Evolutionary conservation across 805 yeast genomes (phyloP).

Genomic region (Kluyveromyces wickerhamii): DNA sequence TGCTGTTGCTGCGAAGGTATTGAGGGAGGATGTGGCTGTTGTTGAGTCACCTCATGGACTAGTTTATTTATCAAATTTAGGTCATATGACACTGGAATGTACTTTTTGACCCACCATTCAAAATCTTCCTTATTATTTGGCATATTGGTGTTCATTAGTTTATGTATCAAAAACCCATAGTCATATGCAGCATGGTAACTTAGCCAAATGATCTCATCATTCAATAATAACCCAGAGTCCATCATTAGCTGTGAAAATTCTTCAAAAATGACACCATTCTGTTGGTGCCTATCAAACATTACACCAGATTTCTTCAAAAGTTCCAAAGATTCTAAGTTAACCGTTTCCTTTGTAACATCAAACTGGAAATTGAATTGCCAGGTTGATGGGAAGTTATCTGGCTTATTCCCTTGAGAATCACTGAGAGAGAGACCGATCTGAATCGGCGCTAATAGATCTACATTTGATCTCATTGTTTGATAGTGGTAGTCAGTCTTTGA

Average conservation of each 20-base stretch:
- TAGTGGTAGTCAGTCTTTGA: slow-evolving; percentile 90
- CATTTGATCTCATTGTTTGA: slow-evolving; percentile 87
- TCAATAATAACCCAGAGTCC: slow-evolving; percentile 77
- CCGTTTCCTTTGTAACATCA: slow-evolving; percentile 74
- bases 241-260: slow-evolving; percentile 79
- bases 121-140: slow-evolving; percentile 79
- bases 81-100: slow-evolving; percentile 79
- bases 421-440: slow-evolving; percentile 78
- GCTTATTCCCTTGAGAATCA: slow-evolving; percentile 61
- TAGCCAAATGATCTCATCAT: slow-evolving; percentile 66
- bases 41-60: slow-evolving; percentile 21
- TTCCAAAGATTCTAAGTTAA: slow-evolving; percentile 75
- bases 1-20: slow-evolving; percentile 11
- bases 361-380: slow-evolving; percentile 95
- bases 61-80: slow-evolving; percentile 49
- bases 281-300: slow-evolving; percentile 66
- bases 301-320: slow-evolving; percentile 74
- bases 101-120: slow-evolving; percentile 56
- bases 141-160: slow-evolving; percentile 65
- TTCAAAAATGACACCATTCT: slow-evolving; percentile 68
- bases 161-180: slow-evolving; percentile 76
- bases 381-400: slow-evolving; percentile 62
- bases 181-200: slow-evolving; percentile 94
- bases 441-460: slow-evolving; percentile 76
- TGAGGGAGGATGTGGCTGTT: slow-evolving; percentile 16